phyloP scores from a whole-genome alignment of 139 green algal species.

The Chlamydomonas asymmetrica region DNA sequence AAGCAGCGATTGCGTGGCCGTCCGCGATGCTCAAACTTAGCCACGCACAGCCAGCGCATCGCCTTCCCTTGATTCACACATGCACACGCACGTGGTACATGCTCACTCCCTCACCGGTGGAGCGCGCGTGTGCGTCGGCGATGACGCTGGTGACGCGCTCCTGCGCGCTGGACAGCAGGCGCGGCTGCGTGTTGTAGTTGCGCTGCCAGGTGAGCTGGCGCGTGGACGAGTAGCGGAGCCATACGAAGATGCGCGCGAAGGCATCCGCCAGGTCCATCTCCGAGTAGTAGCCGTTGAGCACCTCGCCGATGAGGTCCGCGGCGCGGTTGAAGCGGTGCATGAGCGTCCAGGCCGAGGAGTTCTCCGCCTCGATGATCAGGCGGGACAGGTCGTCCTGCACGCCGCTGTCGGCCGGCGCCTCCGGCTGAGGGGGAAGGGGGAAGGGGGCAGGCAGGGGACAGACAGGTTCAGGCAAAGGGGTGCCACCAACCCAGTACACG shows the following conservation, averaged over 20 bases:
- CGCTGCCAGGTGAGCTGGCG: slow-evolving; percentile 98
- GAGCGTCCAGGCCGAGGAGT: slow-evolving; percentile 81
- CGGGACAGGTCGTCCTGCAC: slow-evolving; percentile 66
- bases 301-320: slow-evolving; percentile 77
- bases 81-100: no score
- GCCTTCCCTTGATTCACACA: no score
- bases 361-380: slow-evolving; percentile 81
- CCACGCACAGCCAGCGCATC: no score
- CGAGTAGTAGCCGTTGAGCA: slow-evolving; percentile 59
- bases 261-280: slow-evolving; percentile 61
- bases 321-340: slow-evolving; percentile 96
- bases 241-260: slow-evolving; percentile 85
- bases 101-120: neutral
- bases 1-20: no score
- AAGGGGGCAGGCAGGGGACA: no score
- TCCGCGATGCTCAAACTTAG: no score
- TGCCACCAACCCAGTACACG: no score
- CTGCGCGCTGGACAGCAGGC: slow-evolving; percentile 88
- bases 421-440: no score
- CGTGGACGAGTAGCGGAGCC: slow-evolving; percentile 90
- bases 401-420: no score
- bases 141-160: slow-evolving; percentile 87
- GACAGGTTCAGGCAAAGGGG: no score
- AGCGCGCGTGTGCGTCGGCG: slow-evolving; percentile 55
- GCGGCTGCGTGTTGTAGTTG: slow-evolving; percentile 99